These are phyloP conservation scores for Aspergillus transmontanensis DNA, from an alignment of 2,329 filamentous ascomycete species.

Conservation along the genomic window DNA sequence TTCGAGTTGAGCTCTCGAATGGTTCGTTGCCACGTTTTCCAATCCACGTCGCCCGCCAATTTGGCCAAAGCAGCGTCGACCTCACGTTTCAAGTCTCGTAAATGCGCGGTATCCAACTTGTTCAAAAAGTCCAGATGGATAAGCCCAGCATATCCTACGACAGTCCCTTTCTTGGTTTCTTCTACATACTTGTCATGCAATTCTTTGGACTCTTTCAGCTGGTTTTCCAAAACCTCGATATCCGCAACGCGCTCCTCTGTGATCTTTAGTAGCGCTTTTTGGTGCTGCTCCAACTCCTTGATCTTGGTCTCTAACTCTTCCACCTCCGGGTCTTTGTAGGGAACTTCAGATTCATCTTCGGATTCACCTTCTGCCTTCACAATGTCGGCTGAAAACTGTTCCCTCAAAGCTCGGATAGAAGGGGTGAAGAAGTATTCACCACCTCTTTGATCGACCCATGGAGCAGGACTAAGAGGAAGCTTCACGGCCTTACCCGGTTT, in stretches of 20 bases:
- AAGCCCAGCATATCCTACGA: not conserved
- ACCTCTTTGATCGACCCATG: slow-evolving; percentile 46
- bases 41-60: not conserved
- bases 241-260: not conserved
- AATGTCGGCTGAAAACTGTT: not conserved
- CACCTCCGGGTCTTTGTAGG: not conserved
- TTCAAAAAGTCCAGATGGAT: not conserved
- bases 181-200: not conserved
- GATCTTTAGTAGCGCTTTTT: not conserved
- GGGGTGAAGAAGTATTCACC: slow-evolving; percentile 54
- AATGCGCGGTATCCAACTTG: not conserved
- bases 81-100: not conserved
- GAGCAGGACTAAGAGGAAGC: slow-evolving; percentile 9
- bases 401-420: slow-evolving; percentile 31
- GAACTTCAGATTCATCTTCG: not conserved
- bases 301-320: not conserved
- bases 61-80: no score
- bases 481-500: slow-evolving; percentile 14
- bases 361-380: not conserved
- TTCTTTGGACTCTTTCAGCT: not conserved
- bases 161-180: not conserved
- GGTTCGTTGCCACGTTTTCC: not conserved
- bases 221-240: not conserved
- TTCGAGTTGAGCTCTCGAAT: not conserved
- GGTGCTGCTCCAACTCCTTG: not conserved